Evolutionary conservation across 345 rosid genomes (phyloP).

Genomic region (Boechera divaricarpa): DNA sequence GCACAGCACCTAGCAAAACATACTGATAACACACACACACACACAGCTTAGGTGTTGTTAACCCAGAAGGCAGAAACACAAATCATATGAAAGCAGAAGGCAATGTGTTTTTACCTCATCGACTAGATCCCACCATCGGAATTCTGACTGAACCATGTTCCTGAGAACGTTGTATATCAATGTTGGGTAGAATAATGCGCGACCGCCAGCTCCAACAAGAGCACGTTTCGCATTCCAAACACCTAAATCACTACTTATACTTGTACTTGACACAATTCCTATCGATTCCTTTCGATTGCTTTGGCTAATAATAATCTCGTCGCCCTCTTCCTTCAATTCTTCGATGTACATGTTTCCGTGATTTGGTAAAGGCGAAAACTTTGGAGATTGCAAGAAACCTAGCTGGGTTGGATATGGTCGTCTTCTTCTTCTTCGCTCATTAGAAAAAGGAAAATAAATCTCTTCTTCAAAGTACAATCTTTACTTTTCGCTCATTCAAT

Average conservation of each 20-base stretch:
- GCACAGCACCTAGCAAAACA: not conserved
- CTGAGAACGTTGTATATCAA: not conserved
- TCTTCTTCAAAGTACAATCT: too few species aligned
- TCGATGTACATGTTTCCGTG: not conserved
- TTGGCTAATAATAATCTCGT: not conserved
- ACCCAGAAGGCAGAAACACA: not conserved
- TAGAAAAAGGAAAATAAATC: too few species aligned
- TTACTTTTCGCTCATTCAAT: too few species aligned
- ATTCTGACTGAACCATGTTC: not conserved
- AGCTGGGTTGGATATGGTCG: too few species aligned
- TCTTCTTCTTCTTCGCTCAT: too few species aligned
- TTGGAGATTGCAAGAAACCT: not conserved
- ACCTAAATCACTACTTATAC: not conserved
- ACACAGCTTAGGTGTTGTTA: too few species aligned
- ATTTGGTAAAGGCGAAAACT: not conserved
- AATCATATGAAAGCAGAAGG: not conserved
- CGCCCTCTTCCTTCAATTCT: not conserved
- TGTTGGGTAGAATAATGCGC: not conserved
- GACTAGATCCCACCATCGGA: conserved; percentile 3
- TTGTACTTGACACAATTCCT: not conserved
- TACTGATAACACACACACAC: not conserved
- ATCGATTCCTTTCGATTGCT: not conserved
- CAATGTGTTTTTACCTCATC: not conserved
- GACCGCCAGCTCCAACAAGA: conserved; percentile 6
- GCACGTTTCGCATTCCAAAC: not conserved